Evolutionary conservation across 768 basidiomycete genomes (phyloP), one percentile per base, ranked within the genome.

Genomic region (Phylloporus scabripes): DNA sequence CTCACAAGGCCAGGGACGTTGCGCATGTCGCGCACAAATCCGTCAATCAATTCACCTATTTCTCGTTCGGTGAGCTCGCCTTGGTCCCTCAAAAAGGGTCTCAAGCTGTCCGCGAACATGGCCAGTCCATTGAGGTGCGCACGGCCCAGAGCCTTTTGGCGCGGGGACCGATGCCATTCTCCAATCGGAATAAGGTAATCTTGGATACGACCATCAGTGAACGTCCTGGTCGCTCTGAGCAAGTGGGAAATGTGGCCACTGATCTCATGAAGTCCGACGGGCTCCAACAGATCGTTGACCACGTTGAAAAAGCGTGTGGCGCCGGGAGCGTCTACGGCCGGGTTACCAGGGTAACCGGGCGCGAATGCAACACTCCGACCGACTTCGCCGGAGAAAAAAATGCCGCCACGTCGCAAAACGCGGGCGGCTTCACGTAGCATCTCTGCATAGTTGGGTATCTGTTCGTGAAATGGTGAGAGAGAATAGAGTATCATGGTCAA

Each of bases 371-470:
- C 72, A 31, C 60, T 67, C 21, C 73, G 70, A 31, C 68, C 71
- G 74, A 82, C 80, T 66, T 89, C 87, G 36, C 74, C 74, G 1
- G 81, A 81, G 7, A 85, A 53, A 61, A 87, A 83, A 12, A 90
- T 65, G 1, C 88, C 88, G n/a, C 82, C 82, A 5, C 79, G 78
- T 39, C 80, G 78, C 11, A 92, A 70, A 39, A 89, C 71, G 33
- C 89, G 80, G 6, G 72, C 73, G 14, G 75, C 75, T 62, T 91
- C 85, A 18, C 63, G 59, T 28, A 88, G 57, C 51, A 87, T 64
- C 21, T 55, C 59, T 15, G 65, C 66, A 57, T 83, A 87, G 58
- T 82, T 71, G 17, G 60, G 67, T 14, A 82, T 72, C 88, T 90
- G 62, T 7, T 41, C 21, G 36, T 44, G 43, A 31, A 43, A 57